Evolutionary conservation across 2,329 filamentous ascomycete genomes (phyloP), one percentile per base, ranked within the genome.

Genomic region (Decorospora gaudefroyi): DNA sequence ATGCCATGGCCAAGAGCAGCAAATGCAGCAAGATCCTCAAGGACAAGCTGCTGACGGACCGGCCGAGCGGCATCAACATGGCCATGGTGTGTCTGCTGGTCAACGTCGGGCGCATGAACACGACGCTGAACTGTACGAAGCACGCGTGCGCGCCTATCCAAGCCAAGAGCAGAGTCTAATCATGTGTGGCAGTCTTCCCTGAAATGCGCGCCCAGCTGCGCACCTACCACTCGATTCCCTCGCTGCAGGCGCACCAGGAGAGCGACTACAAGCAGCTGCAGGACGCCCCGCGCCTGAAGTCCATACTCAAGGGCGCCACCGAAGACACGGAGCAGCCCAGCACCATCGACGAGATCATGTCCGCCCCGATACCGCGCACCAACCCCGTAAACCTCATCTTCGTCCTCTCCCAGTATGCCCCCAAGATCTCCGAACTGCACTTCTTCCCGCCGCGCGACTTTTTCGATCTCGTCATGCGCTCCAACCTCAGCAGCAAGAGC

Each of bases 21-120:
- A 99, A 99, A 78, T 97, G 92, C 18, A 97, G 93, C 78, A 97
- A 97, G 74, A 93, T 99, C 35, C 78, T 99, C 53, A 90, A 95
- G 71, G 93, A 99, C 72, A 97, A 99, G 76, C 79, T 99, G 54
- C 80, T 96, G 63, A 93, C 86, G 57, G 93, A 99, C 69, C 85
- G 89, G 63, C 86, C 90, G 54, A 91, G 91, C 15, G 93, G 92
- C 23, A 90, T 96, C 70, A 92, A 90, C 65, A 99, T 99, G 93
- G 93, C 93, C 39, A 99, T 99, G 93, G 92, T 99, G 46, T 99
- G 93, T 72, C 76, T 99, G 55, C 76, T 99, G 61, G 93, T 99
- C 69, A 99, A 99, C 65, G 88, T 99, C 53, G 93, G 93, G 46
- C 82, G 93, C 53, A 99, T 99, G 93, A 99, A 99, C 72, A 99